Evolutionary conservation across 495 filamentous ascomycete genomes (phyloP), one percentile per base, ranked within the genome.

Genomic region (Annulohypoxylon stygium): DNA sequence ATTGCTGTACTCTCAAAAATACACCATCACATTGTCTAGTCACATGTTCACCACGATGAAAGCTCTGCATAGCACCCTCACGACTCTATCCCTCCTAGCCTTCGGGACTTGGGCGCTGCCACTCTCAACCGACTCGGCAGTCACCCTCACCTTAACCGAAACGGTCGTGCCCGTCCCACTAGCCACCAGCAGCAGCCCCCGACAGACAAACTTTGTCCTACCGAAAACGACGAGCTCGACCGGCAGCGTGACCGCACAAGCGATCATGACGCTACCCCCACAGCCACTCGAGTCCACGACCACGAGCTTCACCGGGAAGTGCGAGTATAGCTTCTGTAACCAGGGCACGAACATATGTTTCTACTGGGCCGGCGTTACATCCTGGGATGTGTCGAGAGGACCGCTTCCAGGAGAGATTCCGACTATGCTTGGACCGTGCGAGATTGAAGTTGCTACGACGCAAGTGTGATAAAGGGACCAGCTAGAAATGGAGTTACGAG

Each of bases 311-410:
- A 57, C 41, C n/a, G 54, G 55, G 10, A 12, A 43, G 8, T 80
- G 77, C 61, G 75, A 79, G 58, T 70, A 75, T 37, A 69, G 67
- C 12, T 76, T 65, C 66, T 79, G 79, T 64, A 54, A 67, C 26
- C 37, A 71, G 14, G 70, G 74, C 11, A 75, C 59, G 9, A 54
- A 58, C 12, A 47, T 73, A 14, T 80, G 76, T 63, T 73, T 77
- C 25, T 76, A 73, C 62, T 78, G 77, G 74, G 79, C 70, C 6
- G 79, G 79, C 36, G 43, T 69, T 51, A 80, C 74, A 11, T 71
- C 73, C 16, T 79, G 70, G 69, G 70, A 80, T 7, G 48, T 73
- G 23, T 75, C 74, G n/a, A 64, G 47, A 1, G 75, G 77, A 2
- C 77, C 79, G 1, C 48, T 74, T 0, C 79, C 79, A 6, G 79